A percentile compares a stretch with the other conserved stretches of the same genome.
Conservation (phyloP, 371 early-diverging fungal species). For the Smittium culicis region DNA sequence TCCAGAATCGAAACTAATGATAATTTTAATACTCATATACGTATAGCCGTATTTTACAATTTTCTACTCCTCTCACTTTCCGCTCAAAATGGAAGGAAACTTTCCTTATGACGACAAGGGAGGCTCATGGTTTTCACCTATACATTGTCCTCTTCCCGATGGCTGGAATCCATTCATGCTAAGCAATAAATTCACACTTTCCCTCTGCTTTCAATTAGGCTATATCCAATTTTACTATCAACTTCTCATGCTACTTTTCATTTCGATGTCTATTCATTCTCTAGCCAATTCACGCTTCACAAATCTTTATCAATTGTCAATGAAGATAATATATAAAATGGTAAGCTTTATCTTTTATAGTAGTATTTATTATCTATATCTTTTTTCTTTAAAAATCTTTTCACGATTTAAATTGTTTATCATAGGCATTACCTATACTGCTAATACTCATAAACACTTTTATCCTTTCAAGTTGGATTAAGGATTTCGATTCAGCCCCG, state of each 20-base stretch:
- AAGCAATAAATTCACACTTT: not conserved
- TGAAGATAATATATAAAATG: not conserved
- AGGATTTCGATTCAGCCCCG: too few species aligned
- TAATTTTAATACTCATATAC: too few species aligned
- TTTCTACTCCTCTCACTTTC: too few species aligned
- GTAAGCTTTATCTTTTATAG: not conserved
- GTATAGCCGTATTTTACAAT: too few species aligned
- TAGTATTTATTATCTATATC: too few species aligned
- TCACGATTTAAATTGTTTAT: not conserved
- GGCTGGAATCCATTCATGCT: not conserved
- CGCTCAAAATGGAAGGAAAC: too few species aligned
- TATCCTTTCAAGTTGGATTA: not conserved
- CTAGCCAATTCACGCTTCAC: not conserved
- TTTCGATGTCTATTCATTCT: conserved; percentile 11
- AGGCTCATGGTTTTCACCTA: not conserved
- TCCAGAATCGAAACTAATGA: too few species aligned
- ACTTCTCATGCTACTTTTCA: conserved; percentile 7
- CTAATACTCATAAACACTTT: not conserved
- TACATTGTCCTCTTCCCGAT: not conserved
- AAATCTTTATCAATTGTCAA: not conserved
- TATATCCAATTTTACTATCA: conserved; percentile 11
- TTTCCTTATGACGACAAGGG: too few species aligned
- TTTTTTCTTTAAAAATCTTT: not conserved
- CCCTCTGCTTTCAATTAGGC: not conserved
- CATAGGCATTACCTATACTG: not conserved